phyloP scores from a whole-genome alignment of 2,329 filamentous ascomycete species.

The Bipolaris zeicola region DNA sequence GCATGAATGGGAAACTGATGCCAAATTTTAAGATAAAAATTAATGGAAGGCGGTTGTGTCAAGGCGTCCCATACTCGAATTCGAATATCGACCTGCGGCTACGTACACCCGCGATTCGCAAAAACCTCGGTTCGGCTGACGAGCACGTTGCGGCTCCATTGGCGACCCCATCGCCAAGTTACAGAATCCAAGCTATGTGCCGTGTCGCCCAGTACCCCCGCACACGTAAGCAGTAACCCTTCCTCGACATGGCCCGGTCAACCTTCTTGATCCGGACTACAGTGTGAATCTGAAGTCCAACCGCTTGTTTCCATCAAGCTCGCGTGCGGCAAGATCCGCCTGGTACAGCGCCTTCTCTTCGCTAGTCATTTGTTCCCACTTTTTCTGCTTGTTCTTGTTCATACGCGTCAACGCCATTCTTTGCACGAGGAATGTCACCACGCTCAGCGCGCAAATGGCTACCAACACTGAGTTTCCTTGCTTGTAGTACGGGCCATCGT shows the following conservation, averaged over 20 bases:
- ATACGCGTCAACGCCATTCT: conserved; percentile 48
- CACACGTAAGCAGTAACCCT: neutral
- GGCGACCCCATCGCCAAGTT: neutral
- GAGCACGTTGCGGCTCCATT: neutral
- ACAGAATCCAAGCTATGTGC: neutral
- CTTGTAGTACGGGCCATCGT: conserved; percentile 61
- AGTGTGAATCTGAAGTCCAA: conserved; percentile 48
- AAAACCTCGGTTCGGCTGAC: neutral
- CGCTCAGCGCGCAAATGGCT: conserved; percentile 55
- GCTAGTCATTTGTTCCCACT: conserved; percentile 57
- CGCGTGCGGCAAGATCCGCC: conserved; percentile 36
- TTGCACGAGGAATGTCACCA: conserved; percentile 57
- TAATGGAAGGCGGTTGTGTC: neutral
- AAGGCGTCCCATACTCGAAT: neutral
- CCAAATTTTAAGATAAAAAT: neutral
- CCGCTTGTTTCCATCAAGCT: conserved; percentile 47
- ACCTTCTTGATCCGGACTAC: conserved; percentile 10
- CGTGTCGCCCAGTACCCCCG: neutral
- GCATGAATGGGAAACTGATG: neutral
- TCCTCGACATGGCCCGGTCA: neutral
- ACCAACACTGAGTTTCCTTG: conserved; percentile 61
- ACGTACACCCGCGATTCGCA: neutral
- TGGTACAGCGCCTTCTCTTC: conserved; percentile 59
- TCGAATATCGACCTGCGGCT: neutral
- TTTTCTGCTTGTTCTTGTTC: conserved; percentile 47